These are phyloP conservation scores for Multifurca ochricompacta DNA, from an alignment of 768 basidiomycete species.

Conservation along the genomic window DNA sequence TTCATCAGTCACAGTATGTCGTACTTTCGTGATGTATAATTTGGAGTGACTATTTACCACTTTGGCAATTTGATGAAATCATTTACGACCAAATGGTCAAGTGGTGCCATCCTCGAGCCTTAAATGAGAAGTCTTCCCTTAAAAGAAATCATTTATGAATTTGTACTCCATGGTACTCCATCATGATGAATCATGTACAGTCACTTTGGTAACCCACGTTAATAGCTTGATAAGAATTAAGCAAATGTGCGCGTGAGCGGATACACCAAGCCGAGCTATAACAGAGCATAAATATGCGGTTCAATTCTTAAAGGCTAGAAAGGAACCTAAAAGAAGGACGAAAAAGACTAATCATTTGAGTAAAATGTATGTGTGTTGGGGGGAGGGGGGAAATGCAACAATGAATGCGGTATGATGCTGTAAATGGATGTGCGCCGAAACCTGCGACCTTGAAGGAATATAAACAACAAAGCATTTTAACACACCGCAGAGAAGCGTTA, in stretches of 20 bases:
- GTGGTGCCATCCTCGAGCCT: too few relatives aligned
- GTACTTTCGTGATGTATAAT: not conserved
- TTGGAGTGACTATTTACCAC: not conserved
- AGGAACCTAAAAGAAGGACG: not conserved
- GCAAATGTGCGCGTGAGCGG: too few relatives aligned
- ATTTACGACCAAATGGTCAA: too few relatives aligned
- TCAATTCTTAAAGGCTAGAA: not conserved
- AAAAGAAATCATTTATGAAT: too few relatives aligned
- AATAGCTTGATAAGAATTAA: too few relatives aligned
- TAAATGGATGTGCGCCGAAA: constrained; percentile 11
- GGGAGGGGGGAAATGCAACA: not conserved
- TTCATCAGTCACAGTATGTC: not conserved
- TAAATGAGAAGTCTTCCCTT: too few relatives aligned
- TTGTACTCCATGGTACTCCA: too few relatives aligned
- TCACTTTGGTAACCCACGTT: too few relatives aligned
- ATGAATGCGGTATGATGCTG: not conserved
- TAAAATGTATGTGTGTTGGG: not conserved
- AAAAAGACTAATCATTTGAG: not conserved
- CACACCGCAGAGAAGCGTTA: not conserved
- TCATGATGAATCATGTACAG: too few relatives aligned
- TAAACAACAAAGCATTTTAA: constrained; percentile 5
- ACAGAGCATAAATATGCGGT: constrained; percentile 2
- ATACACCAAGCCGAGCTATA: not conserved
- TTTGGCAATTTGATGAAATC: not conserved
- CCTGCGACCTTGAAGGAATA: constrained; percentile 10